Evolutionary conservation across 75 land plant genomes (phyloP).

Genomic region (Cupressus sempervirens): DNA sequence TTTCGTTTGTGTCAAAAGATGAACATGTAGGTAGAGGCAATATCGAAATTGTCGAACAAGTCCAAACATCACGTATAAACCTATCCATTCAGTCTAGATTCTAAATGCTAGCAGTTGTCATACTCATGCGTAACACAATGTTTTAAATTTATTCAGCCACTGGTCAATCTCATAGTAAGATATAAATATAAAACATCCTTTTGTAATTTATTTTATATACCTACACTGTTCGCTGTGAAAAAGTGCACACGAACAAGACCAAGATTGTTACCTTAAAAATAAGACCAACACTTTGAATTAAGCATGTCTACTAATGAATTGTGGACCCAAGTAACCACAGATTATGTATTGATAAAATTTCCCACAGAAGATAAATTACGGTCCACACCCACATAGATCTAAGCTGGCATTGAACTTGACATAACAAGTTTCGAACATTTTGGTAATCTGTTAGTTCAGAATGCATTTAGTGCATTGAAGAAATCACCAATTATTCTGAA

Average conservation of each 20-base stretch:
- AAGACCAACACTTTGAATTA: neutral
- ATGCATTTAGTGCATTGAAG: neutral
- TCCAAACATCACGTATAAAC: neutral
- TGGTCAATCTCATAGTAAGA: neutral
- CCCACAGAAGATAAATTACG: neutral
- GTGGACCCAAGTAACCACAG: neutral
- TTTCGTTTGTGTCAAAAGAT: neutral
- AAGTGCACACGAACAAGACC: neutral
- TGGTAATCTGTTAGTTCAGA: neutral
- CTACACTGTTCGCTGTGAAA: neutral
- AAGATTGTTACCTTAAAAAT: neutral
- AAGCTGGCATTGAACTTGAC: neutral
- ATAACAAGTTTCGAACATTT: neutral
- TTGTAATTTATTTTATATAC: neutral
- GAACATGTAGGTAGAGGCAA: neutral
- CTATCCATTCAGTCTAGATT: neutral
- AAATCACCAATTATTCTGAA: slow-evolving; percentile 2
- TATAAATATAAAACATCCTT: neutral
- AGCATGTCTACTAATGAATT: neutral
- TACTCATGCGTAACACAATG: neutral
- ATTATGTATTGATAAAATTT: neutral
- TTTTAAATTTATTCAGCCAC: neutral
- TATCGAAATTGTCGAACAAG: neutral
- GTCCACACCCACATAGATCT: neutral
- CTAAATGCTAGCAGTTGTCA: neutral